These are phyloP conservation scores for Casuarina cunninghamiana DNA, from an alignment of 306 rosid genomes.

Conservation along the genomic window DNA sequence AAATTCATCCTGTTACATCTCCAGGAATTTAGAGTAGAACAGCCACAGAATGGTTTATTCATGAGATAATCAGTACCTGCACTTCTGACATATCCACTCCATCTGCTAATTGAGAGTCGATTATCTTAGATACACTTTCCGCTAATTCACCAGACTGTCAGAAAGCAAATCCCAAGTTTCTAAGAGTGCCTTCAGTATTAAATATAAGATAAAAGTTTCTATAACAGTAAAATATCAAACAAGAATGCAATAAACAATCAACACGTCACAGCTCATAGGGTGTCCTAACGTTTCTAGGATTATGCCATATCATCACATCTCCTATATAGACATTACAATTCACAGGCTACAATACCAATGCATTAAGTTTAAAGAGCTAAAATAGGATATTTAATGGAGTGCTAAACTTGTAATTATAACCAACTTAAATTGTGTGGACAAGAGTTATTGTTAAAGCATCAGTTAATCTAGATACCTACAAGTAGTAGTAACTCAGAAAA, in stretches of 20 bases:
- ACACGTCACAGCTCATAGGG: neutral
- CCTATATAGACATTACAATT: neutral
- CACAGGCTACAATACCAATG: neutral
- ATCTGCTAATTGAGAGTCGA: conserved; percentile 70
- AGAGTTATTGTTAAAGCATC: neutral
- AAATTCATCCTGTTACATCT: conserved; percentile 77
- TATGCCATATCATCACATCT: neutral
- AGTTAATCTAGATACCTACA: neutral
- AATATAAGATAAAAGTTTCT: conserved; percentile 6
- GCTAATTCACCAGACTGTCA: conserved; percentile 95
- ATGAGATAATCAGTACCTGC: conserved; percentile 59
- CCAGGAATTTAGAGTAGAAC: conserved; percentile 30
- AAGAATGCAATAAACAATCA: neutral
- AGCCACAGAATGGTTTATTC: conserved; percentile 7
- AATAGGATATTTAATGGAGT: neutral
- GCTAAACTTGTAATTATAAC: neutral
- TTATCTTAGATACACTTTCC: conserved; percentile 89
- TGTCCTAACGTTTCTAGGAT: neutral
- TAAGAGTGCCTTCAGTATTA: conserved; percentile 22
- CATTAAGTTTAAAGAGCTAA: neutral
- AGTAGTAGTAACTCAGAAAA: neutral
- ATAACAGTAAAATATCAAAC: neutral
- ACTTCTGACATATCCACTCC: conserved; percentile 96
- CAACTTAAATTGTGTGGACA: neutral
- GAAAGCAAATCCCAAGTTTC: conserved; percentile 29